phyloP scores from a whole-genome alignment of 371 early-diverging fungal species.

The Mucor racemosus region DNA sequence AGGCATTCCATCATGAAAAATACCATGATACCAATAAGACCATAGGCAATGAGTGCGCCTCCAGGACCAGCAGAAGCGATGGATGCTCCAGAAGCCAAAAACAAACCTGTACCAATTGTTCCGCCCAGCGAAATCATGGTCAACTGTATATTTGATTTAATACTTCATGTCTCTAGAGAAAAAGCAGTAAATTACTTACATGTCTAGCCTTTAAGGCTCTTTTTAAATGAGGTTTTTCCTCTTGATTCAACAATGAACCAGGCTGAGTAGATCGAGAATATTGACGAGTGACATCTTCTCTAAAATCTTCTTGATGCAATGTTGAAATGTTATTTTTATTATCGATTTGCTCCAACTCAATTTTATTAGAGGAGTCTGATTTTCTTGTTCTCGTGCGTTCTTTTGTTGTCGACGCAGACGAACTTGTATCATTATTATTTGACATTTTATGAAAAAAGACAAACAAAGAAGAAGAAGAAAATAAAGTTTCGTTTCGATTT shows the following conservation, averaged over 20 bases:
- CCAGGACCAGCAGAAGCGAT: conserved; percentile 84
- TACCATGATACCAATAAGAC: conserved; percentile 78
- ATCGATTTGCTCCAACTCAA: neutral
- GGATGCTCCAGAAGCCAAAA: conserved; percentile 82
- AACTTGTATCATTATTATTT: neutral
- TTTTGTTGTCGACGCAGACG: neutral
- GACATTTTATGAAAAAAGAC: neutral
- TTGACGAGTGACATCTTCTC: conserved; percentile 1
- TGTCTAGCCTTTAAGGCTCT: conserved; percentile 35
- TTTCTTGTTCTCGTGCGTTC: neutral
- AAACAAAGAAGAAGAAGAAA: neutral
- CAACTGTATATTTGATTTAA: conserved; percentile 31
- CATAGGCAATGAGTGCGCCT: conserved; percentile 78
- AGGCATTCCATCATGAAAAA: conserved; percentile 83
- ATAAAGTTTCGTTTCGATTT: neutral
- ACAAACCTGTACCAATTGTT: conserved; percentile 86
- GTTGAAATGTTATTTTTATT: conserved; percentile 1
- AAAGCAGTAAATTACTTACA: conserved; percentile 12
- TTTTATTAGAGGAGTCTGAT: neutral
- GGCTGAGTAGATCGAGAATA: conserved; percentile 13
- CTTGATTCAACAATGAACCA: conserved; percentile 5
- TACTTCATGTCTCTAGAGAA: no score
- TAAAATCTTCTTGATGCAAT: neutral
- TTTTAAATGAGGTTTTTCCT: conserved; percentile 18
- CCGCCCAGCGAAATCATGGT: conserved; percentile 85